Evolutionary conservation across 1,139 yeast species (phyloP), one percentile per base, ranked within the genome.

Genomic region (Taphrina confusa): DNA sequence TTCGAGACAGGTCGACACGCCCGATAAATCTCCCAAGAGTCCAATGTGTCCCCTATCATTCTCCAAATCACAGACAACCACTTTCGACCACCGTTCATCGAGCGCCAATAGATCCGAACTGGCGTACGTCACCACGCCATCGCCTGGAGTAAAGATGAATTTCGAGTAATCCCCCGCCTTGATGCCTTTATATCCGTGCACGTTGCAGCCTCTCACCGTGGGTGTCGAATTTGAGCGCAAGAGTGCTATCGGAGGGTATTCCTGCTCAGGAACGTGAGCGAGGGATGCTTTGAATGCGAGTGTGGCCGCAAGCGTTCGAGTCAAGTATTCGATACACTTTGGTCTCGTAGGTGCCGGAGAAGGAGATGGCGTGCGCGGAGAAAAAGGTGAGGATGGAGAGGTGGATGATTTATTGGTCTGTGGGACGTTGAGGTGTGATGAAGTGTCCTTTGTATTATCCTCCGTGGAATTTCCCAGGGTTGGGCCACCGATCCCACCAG

Each of bases 131-230:
- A 89, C 87, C 14, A 90, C 96, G 33, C 97, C 97, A 69, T 90
- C 97, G 5, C 97, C 97, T 8, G 90, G 90, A 0, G 95, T 96
- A 70, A 87, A 89, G 66, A 80, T 81, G 66, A 88, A 85, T 66
- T 87, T 84, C 65, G 80, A 82, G 72, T 87, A 90, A 65, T 82
- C 80, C 4, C 96, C 96, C 36, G 79, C 78, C 64, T 75, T 78
- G 62, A 90, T 83, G 55, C 82, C 92, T 27, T 82, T 80, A n/a
- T 70, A 68, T 1, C 82, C 79, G 37, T 76, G 72, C 0, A 89
- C 94, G 57, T 82, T 73, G 1, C 88, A 84, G 1, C 91, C 95
- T 59, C 94, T 78, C 1, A 88, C 90, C 0, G 96, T 87, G 0
- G 97, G 96, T 1, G 88, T 86, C 4, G 80, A 77, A 68, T 86